Conservation (phyloP, 352 stramenopile genomes). For the Phytophthora capsici region DNA sequence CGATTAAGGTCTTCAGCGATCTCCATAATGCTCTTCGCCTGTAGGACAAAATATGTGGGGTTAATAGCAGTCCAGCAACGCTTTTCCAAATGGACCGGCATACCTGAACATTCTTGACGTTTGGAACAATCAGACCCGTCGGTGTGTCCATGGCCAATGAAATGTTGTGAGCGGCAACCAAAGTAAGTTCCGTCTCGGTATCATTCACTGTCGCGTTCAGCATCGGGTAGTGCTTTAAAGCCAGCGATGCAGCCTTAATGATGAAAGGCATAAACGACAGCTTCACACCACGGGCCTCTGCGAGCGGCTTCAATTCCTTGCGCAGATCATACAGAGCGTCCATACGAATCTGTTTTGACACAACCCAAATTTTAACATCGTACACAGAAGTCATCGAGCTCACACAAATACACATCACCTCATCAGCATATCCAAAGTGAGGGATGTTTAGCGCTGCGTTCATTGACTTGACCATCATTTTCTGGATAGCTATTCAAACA, state of each 20-base stretch:
- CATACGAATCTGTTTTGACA: slow-evolving; percentile 80
- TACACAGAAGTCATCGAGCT: not conserved
- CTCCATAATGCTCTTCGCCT: slow-evolving; percentile 84
- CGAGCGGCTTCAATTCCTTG: slow-evolving; percentile 89
- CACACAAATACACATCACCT: slow-evolving; percentile 58
- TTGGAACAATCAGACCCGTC: slow-evolving; percentile 95
- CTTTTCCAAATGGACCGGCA: not conserved
- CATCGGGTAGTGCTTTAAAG: slow-evolving; percentile 93
- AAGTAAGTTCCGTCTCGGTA: slow-evolving; percentile 85
- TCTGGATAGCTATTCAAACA: slow-evolving; percentile 90
- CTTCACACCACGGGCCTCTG: slow-evolving; percentile 81
- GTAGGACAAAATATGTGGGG: slow-evolving; percentile 1
- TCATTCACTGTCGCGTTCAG: slow-evolving; percentile 94
- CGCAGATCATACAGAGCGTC: slow-evolving; percentile 89
- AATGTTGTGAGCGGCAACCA: slow-evolving; percentile 96
- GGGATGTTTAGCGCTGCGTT: slow-evolving; percentile 94
- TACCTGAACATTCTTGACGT: slow-evolving; percentile 94
- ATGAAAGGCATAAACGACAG: slow-evolving; percentile 97
- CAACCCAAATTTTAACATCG: too few species aligned
- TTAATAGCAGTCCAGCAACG: not conserved
- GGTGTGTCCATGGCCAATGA: slow-evolving; percentile 98
- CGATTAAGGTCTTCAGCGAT: slow-evolving; percentile 88
- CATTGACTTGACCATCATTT: slow-evolving; percentile 99
- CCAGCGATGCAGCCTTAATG: slow-evolving; percentile 95
- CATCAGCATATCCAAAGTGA: slow-evolving; percentile 98